Percentiles rank a stretch among this genome's conserved stretches.
Evolutionary conservation across 2,329 filamentous ascomycete genomes (phyloP).

Genomic region (Rhynchosporium graminicola): DNA sequence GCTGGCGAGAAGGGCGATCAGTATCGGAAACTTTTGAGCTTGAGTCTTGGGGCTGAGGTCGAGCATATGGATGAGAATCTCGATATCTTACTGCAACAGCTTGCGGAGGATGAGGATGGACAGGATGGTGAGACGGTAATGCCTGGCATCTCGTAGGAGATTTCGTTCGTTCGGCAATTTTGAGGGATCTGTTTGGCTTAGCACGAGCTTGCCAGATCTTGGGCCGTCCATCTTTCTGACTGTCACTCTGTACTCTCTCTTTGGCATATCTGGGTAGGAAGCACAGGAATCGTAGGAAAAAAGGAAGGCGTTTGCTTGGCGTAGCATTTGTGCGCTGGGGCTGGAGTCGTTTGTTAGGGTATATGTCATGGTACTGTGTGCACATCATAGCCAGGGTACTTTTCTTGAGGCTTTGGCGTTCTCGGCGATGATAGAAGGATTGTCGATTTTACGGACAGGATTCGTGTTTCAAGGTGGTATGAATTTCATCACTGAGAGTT

Average conservation of each 20-base stretch:
- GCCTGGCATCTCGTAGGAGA: slow-evolving; percentile 9
- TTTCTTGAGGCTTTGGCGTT: slow-evolving; percentile 4
- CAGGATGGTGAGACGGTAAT: slow-evolving; percentile 19
- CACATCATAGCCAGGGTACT: not conserved
- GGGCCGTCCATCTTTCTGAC: slow-evolving; percentile 6
- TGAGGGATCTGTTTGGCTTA: not conserved
- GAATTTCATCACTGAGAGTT: not conserved
- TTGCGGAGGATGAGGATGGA: slow-evolving; percentile 30
- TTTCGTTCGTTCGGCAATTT: not conserved
- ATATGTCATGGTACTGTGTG: not conserved
- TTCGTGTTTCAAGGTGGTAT: not conserved
- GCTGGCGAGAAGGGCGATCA: slow-evolving; percentile 72
- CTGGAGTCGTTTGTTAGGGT: not conserved
- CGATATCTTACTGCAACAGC: slow-evolving; percentile 34
- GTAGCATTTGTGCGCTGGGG: too few species aligned
- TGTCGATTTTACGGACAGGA: slow-evolving; percentile 1
- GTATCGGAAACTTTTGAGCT: slow-evolving; percentile 52
- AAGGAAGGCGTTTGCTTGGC: slow-evolving; percentile 3
- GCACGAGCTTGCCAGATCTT: not conserved
- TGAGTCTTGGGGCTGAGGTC: slow-evolving; percentile 45
- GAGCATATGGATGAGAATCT: slow-evolving; percentile 46
- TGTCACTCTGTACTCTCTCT: not conserved
- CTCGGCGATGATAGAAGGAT: not conserved
- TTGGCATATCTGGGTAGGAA: slow-evolving; percentile 6
- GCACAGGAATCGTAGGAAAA: not conserved